Evolutionary conservation across 2,329 filamentous ascomycete genomes (phyloP), one percentile per base, ranked within the genome.

Genomic region (Colletotrichum sp.): DNA sequence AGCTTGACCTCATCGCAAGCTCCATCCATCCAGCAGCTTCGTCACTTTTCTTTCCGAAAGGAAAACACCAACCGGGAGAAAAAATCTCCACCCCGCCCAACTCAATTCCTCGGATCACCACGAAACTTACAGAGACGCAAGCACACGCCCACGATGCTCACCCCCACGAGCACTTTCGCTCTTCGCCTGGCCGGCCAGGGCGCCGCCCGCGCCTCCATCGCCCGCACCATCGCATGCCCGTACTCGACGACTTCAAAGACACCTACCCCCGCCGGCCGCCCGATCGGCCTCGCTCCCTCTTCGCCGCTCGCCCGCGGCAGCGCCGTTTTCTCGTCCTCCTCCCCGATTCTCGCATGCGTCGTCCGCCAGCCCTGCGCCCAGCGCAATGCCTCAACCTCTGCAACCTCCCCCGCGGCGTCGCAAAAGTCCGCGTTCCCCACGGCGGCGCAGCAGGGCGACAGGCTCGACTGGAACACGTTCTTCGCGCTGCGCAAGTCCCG

Each of bases 391-490:
- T 66, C 32, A 68, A 66, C 44, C 44, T 49, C 39, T n/a, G 76
- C 78, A 28, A 75, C 70, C 32, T 64, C 66, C 39, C 55, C 72
- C 49, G 65, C 75, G 55, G 72, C 69, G 65, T 76, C 69, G 64
- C 73, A 73, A 73, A 63, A 34, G 66, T 57, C 64, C 49, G 13
- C 80, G 57, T 62, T 63, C 36, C 64, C 80, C 79, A 68, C 76
- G 52, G 28, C 76, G 9, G 73, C 66, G 21, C 60, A 72, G 72
- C 60, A 72, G 71, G 69, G 70, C 68, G 67, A 80, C 44, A 82
- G 85, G n/a, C 91, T 96, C 57, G 92, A 95, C 86, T 99, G 96
- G 96, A 94, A 98, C 87, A 93, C 92, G 68, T 99, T 98, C 89
- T 98, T 99, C 89, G 92, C 92, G 83, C 93, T 99, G 76, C 95